These are phyloP conservation scores for Orychophragmus violaceus DNA, from an alignment of 345 rosid genomes.

Conservation along the genomic window DNA sequence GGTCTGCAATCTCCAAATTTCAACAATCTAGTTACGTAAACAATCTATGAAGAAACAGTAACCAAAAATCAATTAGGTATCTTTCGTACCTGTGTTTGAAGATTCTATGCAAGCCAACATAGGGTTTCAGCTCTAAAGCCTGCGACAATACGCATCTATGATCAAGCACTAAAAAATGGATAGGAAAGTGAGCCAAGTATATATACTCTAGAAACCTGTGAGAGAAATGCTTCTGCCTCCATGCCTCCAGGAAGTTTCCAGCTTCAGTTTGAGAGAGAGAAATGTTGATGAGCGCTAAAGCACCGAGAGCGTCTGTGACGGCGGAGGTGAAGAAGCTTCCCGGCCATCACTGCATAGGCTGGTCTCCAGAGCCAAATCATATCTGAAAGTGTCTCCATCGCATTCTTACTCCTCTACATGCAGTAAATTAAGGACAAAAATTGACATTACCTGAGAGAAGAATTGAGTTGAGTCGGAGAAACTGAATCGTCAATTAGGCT, in stretches of 20 bases:
- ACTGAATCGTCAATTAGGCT: no score
- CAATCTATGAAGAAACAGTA: neutral
- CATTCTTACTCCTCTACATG: no score
- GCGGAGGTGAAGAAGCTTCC: slow-evolving; percentile 32
- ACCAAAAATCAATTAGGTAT: neutral
- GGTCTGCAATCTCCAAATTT: slow-evolving; percentile 40
- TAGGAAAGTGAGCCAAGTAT: neutral
- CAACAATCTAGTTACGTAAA: neutral
- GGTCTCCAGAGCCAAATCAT: no score
- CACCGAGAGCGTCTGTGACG: slow-evolving; percentile 37
- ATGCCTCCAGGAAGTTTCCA: slow-evolving; percentile 42
- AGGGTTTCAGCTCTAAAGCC: slow-evolving; percentile 65
- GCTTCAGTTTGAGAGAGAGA: slow-evolving; percentile 46
- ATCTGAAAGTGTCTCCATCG: no score
- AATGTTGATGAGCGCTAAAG: slow-evolving; percentile 58
- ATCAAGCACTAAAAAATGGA: neutral
- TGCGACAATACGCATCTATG: slow-evolving; percentile 26
- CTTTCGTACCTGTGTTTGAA: slow-evolving; percentile 55
- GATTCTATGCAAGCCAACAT: slow-evolving; percentile 64
- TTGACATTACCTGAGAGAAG: no score
- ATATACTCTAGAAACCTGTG: slow-evolving; percentile 38
- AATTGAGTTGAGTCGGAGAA: no score
- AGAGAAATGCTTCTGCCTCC: slow-evolving; percentile 54
- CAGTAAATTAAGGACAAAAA: no score
- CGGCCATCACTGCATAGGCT: slow-evolving; percentile 21